Percentiles rank a stretch among this genome's conserved stretches.
Conservation (phyloP, 768 basidiomycete genomes). For the Podaxis sp. region DNA sequence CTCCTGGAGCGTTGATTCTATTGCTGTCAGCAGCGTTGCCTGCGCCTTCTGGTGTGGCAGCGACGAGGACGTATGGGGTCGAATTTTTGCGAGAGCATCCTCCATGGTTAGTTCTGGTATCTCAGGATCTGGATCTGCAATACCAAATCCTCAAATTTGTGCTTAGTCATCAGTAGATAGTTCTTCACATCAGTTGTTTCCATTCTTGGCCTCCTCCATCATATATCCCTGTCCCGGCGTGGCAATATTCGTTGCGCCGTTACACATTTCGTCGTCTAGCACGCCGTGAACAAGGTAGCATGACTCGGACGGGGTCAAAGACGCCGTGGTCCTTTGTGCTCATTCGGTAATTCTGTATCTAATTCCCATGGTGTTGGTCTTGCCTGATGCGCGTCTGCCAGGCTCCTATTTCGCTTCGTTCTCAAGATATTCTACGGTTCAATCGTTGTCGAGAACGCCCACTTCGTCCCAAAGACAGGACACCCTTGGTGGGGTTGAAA, state of each 20-base stretch:
- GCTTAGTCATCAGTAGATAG: constrained; percentile 16
- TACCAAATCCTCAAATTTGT: constrained; percentile 11
- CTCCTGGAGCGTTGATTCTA: constrained; percentile 78
- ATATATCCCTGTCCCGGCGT: neutral
- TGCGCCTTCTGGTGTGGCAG: constrained; percentile 88
- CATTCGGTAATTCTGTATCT: constrained; percentile 44
- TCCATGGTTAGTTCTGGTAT: constrained; percentile 40
- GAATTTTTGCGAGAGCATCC: constrained; percentile 73
- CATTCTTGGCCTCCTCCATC: neutral
- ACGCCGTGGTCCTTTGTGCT: constrained; percentile 50
- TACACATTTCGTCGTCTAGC: neutral
- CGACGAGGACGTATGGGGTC: constrained; percentile 77
- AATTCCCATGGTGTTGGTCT: neutral
- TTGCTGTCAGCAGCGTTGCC: constrained; percentile 76
- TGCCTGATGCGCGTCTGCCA: constrained; percentile 20
- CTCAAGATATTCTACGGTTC: constrained; percentile 90
- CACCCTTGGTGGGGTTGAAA: constrained; percentile 55
- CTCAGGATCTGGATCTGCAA: neutral
- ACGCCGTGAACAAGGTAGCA: neutral
- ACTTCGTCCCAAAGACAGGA: constrained; percentile 69
- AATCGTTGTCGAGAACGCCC: constrained; percentile 77
- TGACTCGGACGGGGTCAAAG: constrained; percentile 25
- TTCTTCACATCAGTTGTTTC: neutral
- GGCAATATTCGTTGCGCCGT: neutral
- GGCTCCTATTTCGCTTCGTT: constrained; percentile 73